phyloP scores from a whole-genome alignment of 176 grass and related monocot species.

The Triticum aestivum region DNA sequence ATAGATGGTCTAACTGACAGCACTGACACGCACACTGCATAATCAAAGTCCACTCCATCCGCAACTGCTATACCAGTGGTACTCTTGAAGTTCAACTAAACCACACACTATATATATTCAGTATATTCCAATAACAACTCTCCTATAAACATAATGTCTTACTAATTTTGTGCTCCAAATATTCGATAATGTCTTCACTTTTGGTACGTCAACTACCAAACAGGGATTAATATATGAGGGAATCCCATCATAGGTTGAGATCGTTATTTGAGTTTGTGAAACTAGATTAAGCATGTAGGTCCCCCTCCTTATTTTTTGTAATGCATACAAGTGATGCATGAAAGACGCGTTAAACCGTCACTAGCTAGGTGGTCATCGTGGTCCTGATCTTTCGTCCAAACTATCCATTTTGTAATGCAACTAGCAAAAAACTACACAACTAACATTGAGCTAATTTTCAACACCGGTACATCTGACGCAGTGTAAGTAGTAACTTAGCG shows the following conservation, averaged over 20 bases:
- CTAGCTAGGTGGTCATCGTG: background rate
- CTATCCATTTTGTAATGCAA: slow-evolving; percentile 13
- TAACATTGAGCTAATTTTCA: no score
- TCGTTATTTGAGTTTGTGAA: slow-evolving; percentile 9
- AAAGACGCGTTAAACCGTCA: slow-evolving; percentile 26
- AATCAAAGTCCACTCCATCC: background rate
- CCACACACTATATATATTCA: background rate
- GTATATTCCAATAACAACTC: background rate
- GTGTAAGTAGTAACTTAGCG: no score
- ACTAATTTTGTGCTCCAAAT: background rate
- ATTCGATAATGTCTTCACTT: background rate
- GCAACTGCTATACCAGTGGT: background rate
- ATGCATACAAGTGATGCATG: no score
- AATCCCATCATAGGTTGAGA: background rate
- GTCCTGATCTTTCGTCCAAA: background rate
- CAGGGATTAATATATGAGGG: background rate
- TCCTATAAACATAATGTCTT: background rate
- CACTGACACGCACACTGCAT: background rate
- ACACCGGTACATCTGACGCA: no score
- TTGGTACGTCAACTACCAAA: background rate
- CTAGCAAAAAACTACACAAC: background rate
- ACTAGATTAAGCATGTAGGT: background rate
- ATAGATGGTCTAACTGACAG: slow-evolving; percentile 7
- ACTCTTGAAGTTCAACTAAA: background rate
- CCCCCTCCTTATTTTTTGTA: background rate